Conservation (phyloP, 2,329 filamentous ascomycete genomes). For the Anthostomella pinea region DNA sequence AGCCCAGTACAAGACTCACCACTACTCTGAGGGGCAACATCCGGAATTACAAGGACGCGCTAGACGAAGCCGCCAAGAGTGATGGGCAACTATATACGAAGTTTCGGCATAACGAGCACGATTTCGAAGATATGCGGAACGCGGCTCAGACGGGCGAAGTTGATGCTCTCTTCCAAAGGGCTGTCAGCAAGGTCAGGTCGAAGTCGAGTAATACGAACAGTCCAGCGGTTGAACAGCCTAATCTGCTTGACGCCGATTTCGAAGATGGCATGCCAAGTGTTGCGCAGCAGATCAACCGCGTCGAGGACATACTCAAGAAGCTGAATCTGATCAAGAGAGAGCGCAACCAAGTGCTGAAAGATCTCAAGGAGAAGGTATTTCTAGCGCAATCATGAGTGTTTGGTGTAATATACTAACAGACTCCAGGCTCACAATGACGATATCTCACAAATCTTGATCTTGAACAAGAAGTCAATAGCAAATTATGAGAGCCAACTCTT, state of each 20-base stretch:
- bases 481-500: slow-evolving; percentile 92
- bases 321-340: slow-evolving; percentile 90
- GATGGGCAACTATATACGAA: slow-evolving; percentile 82
- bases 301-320: slow-evolving; percentile 89
- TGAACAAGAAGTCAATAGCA: slow-evolving; percentile 95
- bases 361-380: slow-evolving; percentile 98
- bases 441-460: slow-evolving; percentile 92
- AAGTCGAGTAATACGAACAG: slow-evolving; percentile 61
- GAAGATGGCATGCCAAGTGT: slow-evolving; percentile 77
- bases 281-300: slow-evolving; percentile 80
- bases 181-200: slow-evolving; percentile 73
- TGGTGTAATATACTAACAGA: slow-evolving; percentile 21
- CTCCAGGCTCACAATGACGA: slow-evolving; percentile 87
- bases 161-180: slow-evolving; percentile 84
- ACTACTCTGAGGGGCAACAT: slow-evolving; percentile 85
- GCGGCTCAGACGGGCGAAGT: slow-evolving; percentile 84
- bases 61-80: slow-evolving; percentile 85
- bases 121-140: slow-evolving; percentile 93
- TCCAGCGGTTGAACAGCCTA: slow-evolving; percentile 64
- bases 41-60: slow-evolving; percentile 79
- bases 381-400: no score
- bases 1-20: slow-evolving; percentile 87
- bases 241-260: slow-evolving; percentile 88
- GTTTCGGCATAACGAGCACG: slow-evolving; percentile 77
- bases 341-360: slow-evolving; percentile 86